Conservation (phyloP, 106 monocot genomes). For the Allium sativum region DNA sequence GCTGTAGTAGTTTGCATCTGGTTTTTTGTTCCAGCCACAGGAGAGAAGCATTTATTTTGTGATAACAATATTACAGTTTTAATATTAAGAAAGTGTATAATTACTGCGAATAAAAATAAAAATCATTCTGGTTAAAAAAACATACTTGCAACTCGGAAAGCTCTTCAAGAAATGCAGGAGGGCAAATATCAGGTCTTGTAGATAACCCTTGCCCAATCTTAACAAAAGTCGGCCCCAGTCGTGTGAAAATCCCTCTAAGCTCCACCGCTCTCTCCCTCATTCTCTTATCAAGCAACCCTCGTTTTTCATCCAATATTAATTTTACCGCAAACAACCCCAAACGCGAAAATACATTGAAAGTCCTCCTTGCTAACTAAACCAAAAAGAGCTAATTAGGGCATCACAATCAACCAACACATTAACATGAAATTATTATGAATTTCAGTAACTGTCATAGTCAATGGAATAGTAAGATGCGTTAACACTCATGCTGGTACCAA, state of each 20-base stretch:
- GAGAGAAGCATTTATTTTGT: no score
- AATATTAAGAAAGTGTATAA: no score
- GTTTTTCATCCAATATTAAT: constrained; percentile 48
- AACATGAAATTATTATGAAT: neutral
- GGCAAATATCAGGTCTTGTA: constrained; percentile 95
- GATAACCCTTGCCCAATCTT: constrained; percentile 98
- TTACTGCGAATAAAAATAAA: no score
- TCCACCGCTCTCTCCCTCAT: constrained; percentile 59
- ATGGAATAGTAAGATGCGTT: no score
- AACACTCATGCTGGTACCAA: no score
- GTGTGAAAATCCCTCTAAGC: constrained; percentile 50
- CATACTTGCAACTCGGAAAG: constrained; percentile 68
- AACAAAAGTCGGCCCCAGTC: constrained; percentile 87
- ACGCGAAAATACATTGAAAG: constrained; percentile 51
- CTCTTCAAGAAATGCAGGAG: constrained; percentile 91
- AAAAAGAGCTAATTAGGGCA: neutral
- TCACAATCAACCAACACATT: neutral
- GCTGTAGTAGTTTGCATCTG: no score
- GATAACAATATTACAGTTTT: no score
- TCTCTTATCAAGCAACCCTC: constrained; percentile 34
- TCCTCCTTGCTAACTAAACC: constrained; percentile 40
- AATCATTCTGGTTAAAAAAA: neutral
- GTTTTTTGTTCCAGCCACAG: no score
- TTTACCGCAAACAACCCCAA: constrained; percentile 54
- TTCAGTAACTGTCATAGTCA: no score